Evolutionary conservation across 169 alveolate species (phyloP).

Genomic region (Perkinsus marinus): DNA sequence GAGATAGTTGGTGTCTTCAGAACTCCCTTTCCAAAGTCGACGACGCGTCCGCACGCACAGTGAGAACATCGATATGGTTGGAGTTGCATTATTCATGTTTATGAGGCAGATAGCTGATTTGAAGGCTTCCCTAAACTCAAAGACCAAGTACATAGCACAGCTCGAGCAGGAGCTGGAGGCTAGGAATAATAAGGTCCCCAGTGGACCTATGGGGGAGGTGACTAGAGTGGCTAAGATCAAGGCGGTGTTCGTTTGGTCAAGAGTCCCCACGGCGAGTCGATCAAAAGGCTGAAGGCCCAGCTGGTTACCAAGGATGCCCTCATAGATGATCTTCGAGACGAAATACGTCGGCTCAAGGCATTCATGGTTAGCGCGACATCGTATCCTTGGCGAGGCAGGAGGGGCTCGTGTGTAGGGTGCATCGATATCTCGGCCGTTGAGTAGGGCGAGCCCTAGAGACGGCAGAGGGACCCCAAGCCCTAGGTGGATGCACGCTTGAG

Average conservation of each 20-base stretch:
- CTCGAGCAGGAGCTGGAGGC: not conserved
- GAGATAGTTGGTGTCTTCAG: not conserved
- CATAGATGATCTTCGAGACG: not conserved
- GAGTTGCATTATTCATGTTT: not conserved
- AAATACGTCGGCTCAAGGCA: not conserved
- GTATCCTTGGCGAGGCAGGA: not conserved
- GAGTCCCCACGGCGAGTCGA: not conserved
- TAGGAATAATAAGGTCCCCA: not conserved
- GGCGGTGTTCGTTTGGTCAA: not conserved
- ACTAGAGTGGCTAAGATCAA: not conserved
- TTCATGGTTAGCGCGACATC: not conserved
- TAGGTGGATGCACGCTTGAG: not conserved
- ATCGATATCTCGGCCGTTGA: not conserved
- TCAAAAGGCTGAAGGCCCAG: not conserved
- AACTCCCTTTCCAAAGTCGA: not conserved
- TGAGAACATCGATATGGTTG: not conserved
- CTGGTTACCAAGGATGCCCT: not conserved
- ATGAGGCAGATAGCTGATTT: not conserved
- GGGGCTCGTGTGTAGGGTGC: not conserved
- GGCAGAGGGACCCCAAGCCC: not conserved
- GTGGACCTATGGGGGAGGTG: not conserved
- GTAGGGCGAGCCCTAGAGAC: not conserved
- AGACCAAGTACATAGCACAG: not conserved
- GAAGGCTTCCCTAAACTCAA: not conserved
- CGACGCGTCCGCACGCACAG: not conserved